Evolutionary conservation across 306 rosid genomes (phyloP).

Genomic region (Datisca glomerata): DNA sequence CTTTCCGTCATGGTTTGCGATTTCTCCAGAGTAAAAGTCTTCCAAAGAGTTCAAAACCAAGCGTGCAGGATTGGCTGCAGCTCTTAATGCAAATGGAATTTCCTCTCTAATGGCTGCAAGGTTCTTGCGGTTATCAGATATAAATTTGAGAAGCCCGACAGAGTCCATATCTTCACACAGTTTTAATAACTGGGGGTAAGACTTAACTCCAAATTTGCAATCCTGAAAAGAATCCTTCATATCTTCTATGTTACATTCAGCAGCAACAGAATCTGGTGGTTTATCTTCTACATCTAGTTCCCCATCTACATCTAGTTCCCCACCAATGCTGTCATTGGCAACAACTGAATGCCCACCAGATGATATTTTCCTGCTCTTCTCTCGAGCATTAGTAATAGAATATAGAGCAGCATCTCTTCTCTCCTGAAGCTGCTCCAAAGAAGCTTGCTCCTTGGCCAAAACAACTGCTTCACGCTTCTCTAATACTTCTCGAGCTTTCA

Average conservation of each 20-base stretch:
- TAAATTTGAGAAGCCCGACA: constrained; percentile 80
- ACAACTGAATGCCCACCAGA: constrained; percentile 31
- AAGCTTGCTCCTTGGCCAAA: constrained; percentile 66
- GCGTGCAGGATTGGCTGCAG: constrained; percentile 70
- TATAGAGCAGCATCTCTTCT: constrained; percentile 76
- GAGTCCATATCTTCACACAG: constrained; percentile 83
- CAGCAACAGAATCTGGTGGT: constrained; percentile 36
- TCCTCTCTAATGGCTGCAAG: constrained; percentile 89
- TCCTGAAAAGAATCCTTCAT: constrained; percentile 29
- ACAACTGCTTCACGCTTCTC: constrained; percentile 63
- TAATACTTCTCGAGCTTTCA: constrained; percentile 50
- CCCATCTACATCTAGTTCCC: constrained; percentile 20
- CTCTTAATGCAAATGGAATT: constrained; percentile 71
- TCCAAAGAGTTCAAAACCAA: constrained; percentile 77
- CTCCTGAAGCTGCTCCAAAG: constrained; percentile 70
- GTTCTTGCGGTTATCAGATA: constrained; percentile 89
- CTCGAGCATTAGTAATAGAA: constrained; percentile 58
- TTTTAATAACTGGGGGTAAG: constrained; percentile 62
- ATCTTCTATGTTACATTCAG: constrained; percentile 31
- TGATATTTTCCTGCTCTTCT: constrained; percentile 61
- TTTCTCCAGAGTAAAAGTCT: constrained; percentile 64
- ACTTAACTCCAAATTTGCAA: constrained; percentile 32
- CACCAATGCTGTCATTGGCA: constrained; percentile 27
- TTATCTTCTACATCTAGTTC: constrained; percentile 37
- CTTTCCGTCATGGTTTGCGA: constrained; percentile 61